Conservation (phyloP, 257 asterid genomes). For the Voacanga thouarsii region DNA sequence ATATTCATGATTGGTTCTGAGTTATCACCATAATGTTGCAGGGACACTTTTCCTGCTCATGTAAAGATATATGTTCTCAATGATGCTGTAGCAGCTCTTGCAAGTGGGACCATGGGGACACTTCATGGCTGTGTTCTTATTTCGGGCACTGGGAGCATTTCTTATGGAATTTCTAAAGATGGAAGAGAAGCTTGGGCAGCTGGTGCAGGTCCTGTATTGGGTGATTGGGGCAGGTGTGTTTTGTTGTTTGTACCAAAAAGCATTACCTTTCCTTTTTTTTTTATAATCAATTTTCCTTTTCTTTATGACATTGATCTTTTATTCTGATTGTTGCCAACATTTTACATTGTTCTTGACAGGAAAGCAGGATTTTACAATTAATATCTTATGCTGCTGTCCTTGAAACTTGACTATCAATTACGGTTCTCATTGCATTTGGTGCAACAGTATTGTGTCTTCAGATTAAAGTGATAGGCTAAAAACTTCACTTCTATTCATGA, state of each 20-base stretch:
- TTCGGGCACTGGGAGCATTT: slow-evolving; percentile 95
- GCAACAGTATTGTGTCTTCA: not conserved
- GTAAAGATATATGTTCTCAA: slow-evolving; percentile 70
- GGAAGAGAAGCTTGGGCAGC: slow-evolving; percentile 96
- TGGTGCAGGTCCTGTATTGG: slow-evolving; percentile 96
- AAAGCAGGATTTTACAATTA: not conserved
- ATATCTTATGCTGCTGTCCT: not conserved
- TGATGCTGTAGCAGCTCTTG: slow-evolving; percentile 99
- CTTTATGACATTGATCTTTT: not conserved
- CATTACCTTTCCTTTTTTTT: too few species aligned
- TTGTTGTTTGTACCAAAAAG: not conserved
- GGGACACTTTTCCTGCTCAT: slow-evolving; percentile 62
- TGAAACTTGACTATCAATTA: not conserved
- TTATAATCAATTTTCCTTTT: not conserved
- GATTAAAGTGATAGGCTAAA: not conserved
- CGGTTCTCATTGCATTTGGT: not conserved
- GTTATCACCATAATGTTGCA: slow-evolving; percentile 28
- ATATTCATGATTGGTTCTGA: slow-evolving; percentile 24
- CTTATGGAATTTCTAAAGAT: slow-evolving; percentile 89
- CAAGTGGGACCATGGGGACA: slow-evolving; percentile 97
- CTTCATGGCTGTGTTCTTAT: slow-evolving; percentile 91
- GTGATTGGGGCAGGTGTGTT: slow-evolving; percentile 95
- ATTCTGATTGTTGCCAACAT: not conserved
- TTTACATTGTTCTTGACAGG: not conserved
- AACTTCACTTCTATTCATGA: not conserved